Percentiles rank a stretch among this genome's conserved stretches.
These are phyloP conservation scores for Paraconiothyrium brasiliense DNA, from an alignment of 2,329 filamentous ascomycete genomes.

Conservation along the genomic window DNA sequence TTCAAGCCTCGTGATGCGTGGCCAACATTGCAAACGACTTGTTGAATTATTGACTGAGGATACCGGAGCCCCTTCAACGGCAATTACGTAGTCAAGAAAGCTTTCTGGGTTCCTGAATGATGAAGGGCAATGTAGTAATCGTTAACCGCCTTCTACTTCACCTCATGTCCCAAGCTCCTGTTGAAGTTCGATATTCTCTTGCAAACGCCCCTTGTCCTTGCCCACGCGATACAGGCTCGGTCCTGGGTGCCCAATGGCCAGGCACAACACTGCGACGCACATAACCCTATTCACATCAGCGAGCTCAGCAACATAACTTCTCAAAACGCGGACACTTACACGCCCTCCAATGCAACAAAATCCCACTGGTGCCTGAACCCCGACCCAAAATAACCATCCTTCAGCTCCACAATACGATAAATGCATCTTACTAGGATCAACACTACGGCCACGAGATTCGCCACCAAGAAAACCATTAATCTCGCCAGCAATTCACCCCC, in stretches of 20 bases:
- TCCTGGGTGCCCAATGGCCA: neutral
- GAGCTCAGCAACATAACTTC: neutral
- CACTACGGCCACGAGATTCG: constrained; percentile 2
- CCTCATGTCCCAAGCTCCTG: too few species aligned
- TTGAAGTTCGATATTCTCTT: too few species aligned
- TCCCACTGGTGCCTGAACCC: constrained; percentile 15
- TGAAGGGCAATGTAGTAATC: too few species aligned
- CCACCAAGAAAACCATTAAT: constrained; percentile 2
- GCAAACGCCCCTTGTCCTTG: neutral
- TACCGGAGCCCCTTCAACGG: too few species aligned
- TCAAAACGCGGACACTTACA: constrained; percentile 14
- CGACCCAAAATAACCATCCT: constrained; percentile 21
- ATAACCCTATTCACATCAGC: constrained; percentile 1
- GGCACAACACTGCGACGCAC: constrained; percentile 1
- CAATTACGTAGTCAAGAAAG: too few species aligned
- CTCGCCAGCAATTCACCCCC: neutral
- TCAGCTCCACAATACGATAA: constrained; percentile 21
- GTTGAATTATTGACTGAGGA: too few species aligned
- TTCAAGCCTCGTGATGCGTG: too few species aligned
- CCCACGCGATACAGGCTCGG: neutral
- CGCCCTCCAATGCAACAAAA: constrained; percentile 22
- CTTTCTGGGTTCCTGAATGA: too few species aligned
- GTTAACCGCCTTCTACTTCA: too few species aligned
- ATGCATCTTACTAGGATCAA: constrained; percentile 18
- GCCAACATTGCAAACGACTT: too few species aligned